Conservation (phyloP, 1,284 basidiomycete species). For the Sporisorium graminicola region DNA sequence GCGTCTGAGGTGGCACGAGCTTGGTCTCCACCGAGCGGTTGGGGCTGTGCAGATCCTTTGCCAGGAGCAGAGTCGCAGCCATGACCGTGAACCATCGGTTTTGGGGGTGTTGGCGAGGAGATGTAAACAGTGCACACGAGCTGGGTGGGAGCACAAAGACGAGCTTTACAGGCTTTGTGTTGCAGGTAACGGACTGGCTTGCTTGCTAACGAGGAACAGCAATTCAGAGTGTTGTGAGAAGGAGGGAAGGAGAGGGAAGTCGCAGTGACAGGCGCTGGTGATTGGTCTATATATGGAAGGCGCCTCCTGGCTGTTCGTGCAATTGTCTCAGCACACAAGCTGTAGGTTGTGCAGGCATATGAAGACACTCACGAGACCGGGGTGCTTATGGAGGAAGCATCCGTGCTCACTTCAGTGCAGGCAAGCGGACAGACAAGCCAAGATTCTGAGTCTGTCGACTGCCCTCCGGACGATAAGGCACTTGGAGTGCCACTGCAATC, state of each 20-base stretch:
- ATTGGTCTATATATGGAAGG: constrained; percentile 19
- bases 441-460: constrained; percentile 8
- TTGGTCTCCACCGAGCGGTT: constrained; percentile 37
- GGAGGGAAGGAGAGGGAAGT: neutral
- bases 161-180: constrained; percentile 13
- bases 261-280: neutral
- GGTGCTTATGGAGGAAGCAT: neutral
- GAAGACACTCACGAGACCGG: constrained; percentile 6
- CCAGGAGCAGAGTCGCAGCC: constrained; percentile 52
- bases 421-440: constrained; percentile 3
- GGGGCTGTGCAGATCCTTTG: constrained; percentile 56
- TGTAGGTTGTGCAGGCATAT: neutral
- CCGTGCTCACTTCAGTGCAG: neutral
- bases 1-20: constrained; percentile 41
- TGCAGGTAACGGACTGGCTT: constrained; percentile 25
- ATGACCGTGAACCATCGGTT: constrained; percentile 58
- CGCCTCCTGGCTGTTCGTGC: neutral
- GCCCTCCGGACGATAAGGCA: constrained; percentile 2
- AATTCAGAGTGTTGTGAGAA: constrained; percentile 23
- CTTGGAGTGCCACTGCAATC: neutral
- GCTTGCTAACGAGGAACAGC: constrained; percentile 18
- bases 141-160: constrained; percentile 20
- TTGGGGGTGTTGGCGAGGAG: constrained; percentile 15
- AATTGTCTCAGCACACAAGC: neutral
- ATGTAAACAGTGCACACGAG: constrained; percentile 16